Conservation (phyloP, 176 grass and related monocot genomes). For the Cenchrus fungigraminus region DNA sequence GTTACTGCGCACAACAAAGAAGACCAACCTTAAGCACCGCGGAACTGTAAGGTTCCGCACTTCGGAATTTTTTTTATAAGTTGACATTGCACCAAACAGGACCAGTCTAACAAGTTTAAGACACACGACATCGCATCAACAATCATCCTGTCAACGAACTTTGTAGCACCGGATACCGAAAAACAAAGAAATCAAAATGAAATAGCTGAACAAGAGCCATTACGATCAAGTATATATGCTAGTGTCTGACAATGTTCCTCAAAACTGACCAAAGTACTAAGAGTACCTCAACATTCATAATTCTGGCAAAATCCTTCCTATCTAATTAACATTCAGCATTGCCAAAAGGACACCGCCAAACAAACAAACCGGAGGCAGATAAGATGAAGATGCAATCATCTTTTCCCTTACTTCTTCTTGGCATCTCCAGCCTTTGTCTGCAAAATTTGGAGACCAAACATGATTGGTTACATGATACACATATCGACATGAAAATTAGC, state of each 20-base stretch:
- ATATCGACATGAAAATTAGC: background rate
- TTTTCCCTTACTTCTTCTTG: slow-evolving; percentile 78
- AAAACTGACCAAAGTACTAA: slow-evolving; percentile 29
- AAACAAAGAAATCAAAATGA: background rate
- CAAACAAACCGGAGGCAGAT: slow-evolving; percentile 17
- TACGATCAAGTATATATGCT: slow-evolving; percentile 12
- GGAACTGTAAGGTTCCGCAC: no score
- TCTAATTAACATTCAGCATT: slow-evolving; percentile 37
- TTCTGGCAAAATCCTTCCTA: slow-evolving; percentile 34
- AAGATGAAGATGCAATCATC: background rate
- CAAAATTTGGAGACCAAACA: background rate
- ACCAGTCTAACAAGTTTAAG: no score
- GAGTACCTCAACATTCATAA: slow-evolving; percentile 27
- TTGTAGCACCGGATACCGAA: no score
- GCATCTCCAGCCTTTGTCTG: slow-evolving; percentile 94
- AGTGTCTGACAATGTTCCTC: slow-evolving; percentile 28
- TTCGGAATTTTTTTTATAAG: no score
- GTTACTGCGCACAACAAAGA: no score
- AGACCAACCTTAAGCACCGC: no score
- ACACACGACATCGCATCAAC: no score
- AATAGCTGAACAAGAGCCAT: background rate
- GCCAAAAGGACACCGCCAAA: slow-evolving; percentile 29
- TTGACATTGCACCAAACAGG: no score
- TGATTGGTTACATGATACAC: background rate
- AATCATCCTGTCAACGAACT: no score